A percentile compares a stretch with the other conserved stretches of the same genome.
phyloP scores from a whole-genome alignment of 768 basidiomycete genomes.

The Mycena leptocephala region DNA sequence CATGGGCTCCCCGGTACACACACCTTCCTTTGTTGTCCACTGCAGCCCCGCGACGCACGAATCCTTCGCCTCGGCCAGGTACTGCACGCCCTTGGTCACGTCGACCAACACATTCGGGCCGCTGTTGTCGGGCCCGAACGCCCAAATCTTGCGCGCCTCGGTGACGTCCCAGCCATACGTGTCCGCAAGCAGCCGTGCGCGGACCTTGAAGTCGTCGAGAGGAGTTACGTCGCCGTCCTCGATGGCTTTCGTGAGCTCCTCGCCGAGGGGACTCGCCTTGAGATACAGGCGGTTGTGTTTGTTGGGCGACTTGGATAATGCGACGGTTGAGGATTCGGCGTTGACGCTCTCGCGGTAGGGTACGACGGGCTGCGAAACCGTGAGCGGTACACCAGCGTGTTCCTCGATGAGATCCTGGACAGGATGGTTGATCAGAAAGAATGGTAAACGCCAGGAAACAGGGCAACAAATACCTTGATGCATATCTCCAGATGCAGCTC shows the following conservation, averaged over 20 bases:
- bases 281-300: conserved; percentile 99
- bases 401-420: conserved; percentile 96
- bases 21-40: conserved; percentile 99
- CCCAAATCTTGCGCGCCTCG: conserved; percentile 99
- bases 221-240: conserved; percentile 88
- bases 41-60: conserved; percentile 99
- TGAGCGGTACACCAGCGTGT: conserved; percentile 98
- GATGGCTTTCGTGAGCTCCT: conserved; percentile 94
- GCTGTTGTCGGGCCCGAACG: conserved; percentile 98
- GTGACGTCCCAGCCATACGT: conserved; percentile 99
- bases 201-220: conserved; percentile 97
- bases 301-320: conserved; percentile 99
- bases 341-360: conserved; percentile 98
- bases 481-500: conserved; percentile 99
- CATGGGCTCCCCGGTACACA: conserved; percentile 96
- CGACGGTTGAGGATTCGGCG: conserved; percentile 94
- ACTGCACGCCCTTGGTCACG: conserved; percentile 98
- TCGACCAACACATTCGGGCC: conserved; percentile 98
- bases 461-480: conserved; percentile 81
- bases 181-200: conserved; percentile 96
- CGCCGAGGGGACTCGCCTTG: conserved; percentile 93
- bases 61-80: conserved; percentile 99
- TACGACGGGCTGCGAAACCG: conserved; percentile 97
- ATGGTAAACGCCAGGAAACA: neutral
- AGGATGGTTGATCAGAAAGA: conserved; percentile 9